Evolutionary conservation across 352 stramenopile species (phyloP), one percentile per base, ranked within the genome.

Genomic region (Phytophthora macrochlamydospora): DNA sequence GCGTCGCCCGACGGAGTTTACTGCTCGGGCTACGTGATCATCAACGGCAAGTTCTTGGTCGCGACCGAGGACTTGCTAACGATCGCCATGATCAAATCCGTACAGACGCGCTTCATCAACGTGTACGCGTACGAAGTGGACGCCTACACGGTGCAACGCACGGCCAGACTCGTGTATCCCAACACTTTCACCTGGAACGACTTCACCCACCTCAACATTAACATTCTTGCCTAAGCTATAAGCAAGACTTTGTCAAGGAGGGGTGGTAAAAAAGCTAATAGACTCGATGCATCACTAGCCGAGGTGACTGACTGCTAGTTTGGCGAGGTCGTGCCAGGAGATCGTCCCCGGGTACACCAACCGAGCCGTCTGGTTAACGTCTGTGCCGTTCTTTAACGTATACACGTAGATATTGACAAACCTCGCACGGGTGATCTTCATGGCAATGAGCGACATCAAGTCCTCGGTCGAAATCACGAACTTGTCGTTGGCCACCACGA

Each of bases 391-490:
- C 35, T 69, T 66, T 44, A 85, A 59, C 6, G 70, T 76, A 62
- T 85, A 85, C 8, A 81, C 71, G 60, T 81, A 85, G 18, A 86
- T 71, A 40, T 78, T 83, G 11, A 45, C 65, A 56, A 75, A 83
- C 28, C 77, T 74, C 7, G 56, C 56, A 13, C 62, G 58, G 11
- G 68, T 62, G 31, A 85, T 51, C 65, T 85, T 84, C 68, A 85
- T 85, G 35, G 81, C 49, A 32, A 81, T 43, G 8, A 86, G 64
- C 4, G 67, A 65, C 53, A 68, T 59, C 28, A 81, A 59, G 51
- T 89, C 76, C 50, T 75, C 67, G 1, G 75, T 79, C 1, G 52
- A 58, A n/a, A 89, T 68, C n/a, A 87, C 62, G 33, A 76, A 85
- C 56, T 81, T 84, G 46, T 71, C 62, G 57, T 84, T 81, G 9